phyloP scores from a whole-genome alignment of 257 asterid species.

The Petunia secreta region DNA sequence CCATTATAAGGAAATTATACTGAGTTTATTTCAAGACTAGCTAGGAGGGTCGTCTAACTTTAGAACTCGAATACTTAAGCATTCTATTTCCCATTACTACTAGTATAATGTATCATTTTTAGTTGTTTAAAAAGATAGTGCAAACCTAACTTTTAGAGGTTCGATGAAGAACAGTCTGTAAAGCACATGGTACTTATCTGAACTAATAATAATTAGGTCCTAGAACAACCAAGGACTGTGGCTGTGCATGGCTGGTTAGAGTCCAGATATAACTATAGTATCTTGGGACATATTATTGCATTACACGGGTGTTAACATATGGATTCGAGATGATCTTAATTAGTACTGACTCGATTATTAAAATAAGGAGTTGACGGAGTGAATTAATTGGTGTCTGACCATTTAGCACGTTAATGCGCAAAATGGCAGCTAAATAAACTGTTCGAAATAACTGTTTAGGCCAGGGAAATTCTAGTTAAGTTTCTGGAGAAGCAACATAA shows the following conservation, averaged over 20 bases:
- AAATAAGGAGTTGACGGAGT: neutral
- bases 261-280: neutral
- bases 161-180: conserved; percentile 29
- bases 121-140: neutral
- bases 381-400: neutral
- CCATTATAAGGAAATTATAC: too few relatives aligned
- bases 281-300: neutral
- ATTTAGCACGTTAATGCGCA: neutral
- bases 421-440: neutral
- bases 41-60: too few relatives aligned
- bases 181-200: conserved; percentile 32
- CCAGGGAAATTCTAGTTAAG: neutral
- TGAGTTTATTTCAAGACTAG: too few relatives aligned
- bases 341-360: neutral
- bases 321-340: conserved; percentile 24
- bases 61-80: too few relatives aligned
- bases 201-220: conserved; percentile 2
- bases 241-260: neutral
- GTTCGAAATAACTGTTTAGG: neutral
- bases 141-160: neutral
- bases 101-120: neutral
- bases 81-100: neutral
- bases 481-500: neutral
- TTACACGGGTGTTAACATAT: conserved; percentile 5
- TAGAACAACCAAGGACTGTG: neutral